Percentiles rank a stretch among this genome's conserved stretches.
Evolutionary conservation across 116 monocot species (phyloP).

Genomic region (Posidonia oceanica): DNA sequence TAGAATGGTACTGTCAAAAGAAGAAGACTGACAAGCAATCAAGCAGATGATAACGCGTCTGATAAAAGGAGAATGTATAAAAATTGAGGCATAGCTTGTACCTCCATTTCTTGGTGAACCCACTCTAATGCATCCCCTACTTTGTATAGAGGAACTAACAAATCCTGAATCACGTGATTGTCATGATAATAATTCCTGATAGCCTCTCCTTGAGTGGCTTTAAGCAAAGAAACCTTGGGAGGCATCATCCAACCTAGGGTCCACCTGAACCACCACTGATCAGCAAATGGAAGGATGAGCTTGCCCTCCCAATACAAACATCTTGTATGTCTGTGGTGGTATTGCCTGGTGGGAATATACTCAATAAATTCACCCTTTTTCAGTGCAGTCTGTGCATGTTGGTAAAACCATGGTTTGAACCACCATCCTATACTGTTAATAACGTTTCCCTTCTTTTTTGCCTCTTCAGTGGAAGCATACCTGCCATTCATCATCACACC

Average conservation of each 20-base stretch:
- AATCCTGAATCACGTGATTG: constrained; percentile 56
- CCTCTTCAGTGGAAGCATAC: constrained; percentile 57
- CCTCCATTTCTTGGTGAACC: constrained; percentile 62
- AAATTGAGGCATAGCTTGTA: constrained; percentile 4
- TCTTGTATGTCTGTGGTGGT: constrained; percentile 58
- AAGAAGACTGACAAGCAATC: neutral
- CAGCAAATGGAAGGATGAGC: constrained; percentile 60
- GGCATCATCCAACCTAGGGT: constrained; percentile 65
- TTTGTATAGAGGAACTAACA: constrained; percentile 60
- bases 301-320: constrained; percentile 67
- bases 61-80: neutral
- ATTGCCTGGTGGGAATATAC: constrained; percentile 52
- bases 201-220: constrained; percentile 59
- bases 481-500: constrained; percentile 47
- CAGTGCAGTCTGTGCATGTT: constrained; percentile 51
- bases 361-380: constrained; percentile 52
- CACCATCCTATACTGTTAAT: constrained; percentile 54
- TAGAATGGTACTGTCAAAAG: too few relatives aligned
- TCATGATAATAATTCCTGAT: constrained; percentile 59
- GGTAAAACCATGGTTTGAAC: constrained; percentile 71
- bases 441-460: constrained; percentile 38
- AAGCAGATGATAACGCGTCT: neutral
- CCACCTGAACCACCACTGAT: constrained; percentile 71
- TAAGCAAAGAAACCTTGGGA: constrained; percentile 61
- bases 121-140: constrained; percentile 47